Conservation (phyloP, 495 filamentous ascomycete species). For the Hypoxylon rickii region DNA sequence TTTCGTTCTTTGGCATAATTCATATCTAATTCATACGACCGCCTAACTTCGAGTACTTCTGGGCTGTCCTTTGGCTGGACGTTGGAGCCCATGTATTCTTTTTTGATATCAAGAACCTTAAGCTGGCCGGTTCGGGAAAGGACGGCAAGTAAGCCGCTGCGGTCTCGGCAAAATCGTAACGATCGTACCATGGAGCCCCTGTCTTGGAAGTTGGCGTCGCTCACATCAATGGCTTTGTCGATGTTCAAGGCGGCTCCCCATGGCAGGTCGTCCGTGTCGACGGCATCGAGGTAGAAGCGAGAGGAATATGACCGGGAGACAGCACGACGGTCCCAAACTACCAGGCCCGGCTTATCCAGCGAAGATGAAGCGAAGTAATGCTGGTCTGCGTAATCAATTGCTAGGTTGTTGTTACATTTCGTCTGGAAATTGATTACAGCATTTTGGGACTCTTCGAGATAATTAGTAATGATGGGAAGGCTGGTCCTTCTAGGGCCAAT, state of each 20-base stretch:
- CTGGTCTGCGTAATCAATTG: constrained; percentile 85
- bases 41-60: constrained; percentile 56
- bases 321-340: constrained; percentile 87
- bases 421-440: constrained; percentile 67
- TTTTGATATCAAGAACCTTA: constrained; percentile 70
- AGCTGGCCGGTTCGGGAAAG: constrained; percentile 80
- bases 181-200: constrained; percentile 69
- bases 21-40: constrained; percentile 58
- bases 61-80: constrained; percentile 47
- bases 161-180: constrained; percentile 77
- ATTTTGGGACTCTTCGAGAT: constrained; percentile 55
- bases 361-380: constrained; percentile 95
- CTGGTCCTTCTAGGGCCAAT: constrained; percentile 1
- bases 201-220: constrained; percentile 49
- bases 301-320: constrained; percentile 54
- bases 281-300: constrained; percentile 49
- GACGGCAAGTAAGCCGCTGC: constrained; percentile 72
- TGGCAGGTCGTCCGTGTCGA: constrained; percentile 54
- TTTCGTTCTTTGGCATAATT: constrained; percentile 51
- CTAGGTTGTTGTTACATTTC: constrained; percentile 84
- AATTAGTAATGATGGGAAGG: constrained; percentile 8
- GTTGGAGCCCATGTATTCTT: constrained; percentile 56
- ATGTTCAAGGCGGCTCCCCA: constrained; percentile 70
- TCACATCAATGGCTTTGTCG: constrained; percentile 61
- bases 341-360: constrained; percentile 69